Evolutionary conservation across 2,329 filamentous ascomycete genomes (phyloP).

Genomic region (Fusarium sp.): DNA sequence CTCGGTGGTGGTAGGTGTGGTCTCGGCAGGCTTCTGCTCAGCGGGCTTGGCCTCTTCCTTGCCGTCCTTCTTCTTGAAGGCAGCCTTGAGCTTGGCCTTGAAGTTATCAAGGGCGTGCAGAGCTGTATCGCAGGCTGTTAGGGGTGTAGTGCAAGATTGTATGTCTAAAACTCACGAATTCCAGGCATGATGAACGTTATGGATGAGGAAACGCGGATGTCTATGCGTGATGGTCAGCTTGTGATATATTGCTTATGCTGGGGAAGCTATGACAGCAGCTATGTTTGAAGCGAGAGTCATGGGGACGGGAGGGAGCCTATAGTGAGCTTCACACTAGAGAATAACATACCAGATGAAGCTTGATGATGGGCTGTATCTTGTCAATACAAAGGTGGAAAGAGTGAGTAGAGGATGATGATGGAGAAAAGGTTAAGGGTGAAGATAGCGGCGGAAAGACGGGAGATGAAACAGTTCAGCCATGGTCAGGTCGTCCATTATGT

Average conservation of each 20-base stretch:
- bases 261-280: constrained; percentile 5
- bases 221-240: constrained; percentile 36
- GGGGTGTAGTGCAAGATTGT: not conserved
- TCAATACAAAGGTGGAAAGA: constrained; percentile 4
- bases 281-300: not conserved
- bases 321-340: not conserved
- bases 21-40: constrained; percentile 33
- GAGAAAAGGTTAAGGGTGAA: constrained; percentile 17
- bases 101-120: constrained; percentile 65
- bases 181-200: constrained; percentile 60
- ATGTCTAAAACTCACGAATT: constrained; percentile 59
- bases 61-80: constrained; percentile 63
- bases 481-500: constrained; percentile 14
- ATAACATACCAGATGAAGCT: constrained; percentile 26
- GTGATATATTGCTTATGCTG: not conserved
- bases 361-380: constrained; percentile 1
- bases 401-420: constrained; percentile 6
- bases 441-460: constrained; percentile 18
- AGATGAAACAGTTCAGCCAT: constrained; percentile 37
- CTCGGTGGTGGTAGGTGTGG: constrained; percentile 47
- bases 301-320: not conserved
- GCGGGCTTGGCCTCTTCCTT: constrained; percentile 50
- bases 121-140: constrained; percentile 55
- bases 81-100: constrained; percentile 66
- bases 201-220: not conserved